These are phyloP conservation scores for Chlorella sp. DNA, from an alignment of 139 green algal genomes.

Conservation along the genomic window DNA sequence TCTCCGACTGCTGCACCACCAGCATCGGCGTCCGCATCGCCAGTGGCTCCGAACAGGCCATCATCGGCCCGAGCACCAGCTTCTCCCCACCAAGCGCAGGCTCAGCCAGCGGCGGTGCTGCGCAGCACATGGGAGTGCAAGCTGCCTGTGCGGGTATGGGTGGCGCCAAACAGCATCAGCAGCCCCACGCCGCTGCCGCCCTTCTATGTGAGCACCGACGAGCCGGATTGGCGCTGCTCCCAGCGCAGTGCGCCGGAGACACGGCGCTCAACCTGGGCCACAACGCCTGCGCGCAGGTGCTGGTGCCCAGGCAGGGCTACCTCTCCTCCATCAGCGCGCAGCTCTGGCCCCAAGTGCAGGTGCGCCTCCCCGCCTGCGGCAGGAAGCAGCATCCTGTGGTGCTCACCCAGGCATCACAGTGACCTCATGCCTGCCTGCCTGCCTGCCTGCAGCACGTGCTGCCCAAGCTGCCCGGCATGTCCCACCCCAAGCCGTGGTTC, in stretches of 20 bases:
- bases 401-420: too few species aligned
- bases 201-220: slow-evolving; percentile 30
- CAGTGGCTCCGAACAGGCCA: too few species aligned
- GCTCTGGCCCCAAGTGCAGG: slow-evolving; percentile 27
- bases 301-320: slow-evolving; percentile 40
- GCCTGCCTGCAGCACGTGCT: slow-evolving; percentile 48
- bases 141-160: slow-evolving; percentile 14
- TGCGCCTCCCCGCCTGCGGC: too few species aligned
- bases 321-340: slow-evolving; percentile 25
- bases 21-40: too few species aligned
- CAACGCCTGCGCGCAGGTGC: slow-evolving; percentile 15
- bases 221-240: too few species aligned
- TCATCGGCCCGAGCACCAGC: too few species aligned
- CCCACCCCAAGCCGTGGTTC: slow-evolving; percentile 40
- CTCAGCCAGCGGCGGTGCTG: too few species aligned
- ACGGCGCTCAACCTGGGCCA: neutral
- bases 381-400: too few species aligned
- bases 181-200: slow-evolving; percentile 12
- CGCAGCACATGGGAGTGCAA: slow-evolving; percentile 9
- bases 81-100: too few species aligned
- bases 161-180: slow-evolving; percentile 26
- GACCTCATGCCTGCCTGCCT: too few species aligned
- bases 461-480: slow-evolving; percentile 25
- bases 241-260: too few species aligned
- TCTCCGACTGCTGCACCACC: too few species aligned